Base-by-base conservation (phyloP, 345 rosid species). In the Pseudoturritis turrita region DNA sequence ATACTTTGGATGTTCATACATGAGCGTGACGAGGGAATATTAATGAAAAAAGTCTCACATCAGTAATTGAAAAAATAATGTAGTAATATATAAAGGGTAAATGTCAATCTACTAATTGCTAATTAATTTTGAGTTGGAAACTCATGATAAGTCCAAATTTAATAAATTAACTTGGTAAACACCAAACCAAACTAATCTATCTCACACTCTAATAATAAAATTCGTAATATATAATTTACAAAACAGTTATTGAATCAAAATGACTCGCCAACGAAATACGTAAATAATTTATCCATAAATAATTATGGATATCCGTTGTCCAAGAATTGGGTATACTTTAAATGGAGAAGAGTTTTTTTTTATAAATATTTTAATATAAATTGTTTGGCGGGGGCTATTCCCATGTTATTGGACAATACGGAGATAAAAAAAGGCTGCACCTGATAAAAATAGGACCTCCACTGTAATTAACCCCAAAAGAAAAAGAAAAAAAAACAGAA, bases 401-500 rank as follows among this genome's bases (percentile, higher is more conserved):
- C 80, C 72, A 76, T 76, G 76, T 70, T 70, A 76, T 76, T 70
- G 80, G 80, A 70, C 75, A 39, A n/a, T 29, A 22, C 10, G 5
- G 35, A 56, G 71, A 64, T 62, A 39, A 62, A 76, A 64, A 76
- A 64, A 43, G 62, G 26, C 67, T 37, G 61, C 75, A 76, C 65
- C 43, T 15, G 43, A 68, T 44, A 62, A 47, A 68, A 61, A 69
- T 10, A 43, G 1, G 10, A 61, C 23, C 5, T 61, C 57, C 58
- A 45, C 44, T 51, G 17, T 21, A 59, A 40, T 57, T 49, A 66
- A 59, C 15, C 23, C n/a, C n/a, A n/a, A n/a, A n/a, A n/a, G n/a
- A 25, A 49, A 75, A 68, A 19, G 5, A 46, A 39, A 23, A 60
- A 22, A 41, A 14, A 23, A 61, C 4, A 41, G n/a, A 19, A 21